A percentile compares a stretch with the other conserved stretches of the same genome.
These are phyloP conservation scores for Neofusicoccum kwambonambiense DNA, from an alignment of 2,329 filamentous ascomycete species.

Conservation along the genomic window DNA sequence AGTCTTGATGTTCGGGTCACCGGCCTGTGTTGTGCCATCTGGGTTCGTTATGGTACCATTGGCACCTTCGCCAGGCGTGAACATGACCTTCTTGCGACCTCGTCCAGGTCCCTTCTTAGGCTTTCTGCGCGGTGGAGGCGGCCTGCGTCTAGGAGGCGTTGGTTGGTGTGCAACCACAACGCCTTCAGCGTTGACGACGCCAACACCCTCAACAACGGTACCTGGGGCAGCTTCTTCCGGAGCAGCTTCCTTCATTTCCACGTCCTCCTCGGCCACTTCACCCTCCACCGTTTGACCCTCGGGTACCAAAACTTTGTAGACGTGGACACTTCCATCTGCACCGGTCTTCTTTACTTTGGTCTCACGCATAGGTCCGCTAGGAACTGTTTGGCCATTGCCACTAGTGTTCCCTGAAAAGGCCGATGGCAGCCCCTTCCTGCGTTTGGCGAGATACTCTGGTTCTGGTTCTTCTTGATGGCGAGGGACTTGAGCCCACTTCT, in stretches of 20 bases:
- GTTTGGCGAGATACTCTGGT: conserved; percentile 61
- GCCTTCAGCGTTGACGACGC: conserved; percentile 61
- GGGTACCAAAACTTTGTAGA: conserved; percentile 78
- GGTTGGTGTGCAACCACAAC: conserved; percentile 55
- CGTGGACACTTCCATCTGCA: conserved; percentile 72
- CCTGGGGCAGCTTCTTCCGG: conserved; percentile 47
- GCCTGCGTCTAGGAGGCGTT: conserved; percentile 60
- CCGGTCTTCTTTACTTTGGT: conserved; percentile 79
- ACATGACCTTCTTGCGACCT: conserved; percentile 72
- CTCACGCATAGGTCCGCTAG: conserved; percentile 59
- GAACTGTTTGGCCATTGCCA: background rate
- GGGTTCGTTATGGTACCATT: conserved; percentile 35
- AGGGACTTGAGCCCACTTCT: conserved; percentile 59
- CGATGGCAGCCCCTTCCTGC: conserved; percentile 58
- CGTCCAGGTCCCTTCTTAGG: conserved; percentile 71
- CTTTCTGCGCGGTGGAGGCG: conserved; percentile 78
- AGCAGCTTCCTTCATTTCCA: conserved; percentile 44
- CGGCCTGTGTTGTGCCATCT: conserved; percentile 26
- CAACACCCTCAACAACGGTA: conserved; percentile 59
- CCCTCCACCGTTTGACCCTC: conserved; percentile 79
- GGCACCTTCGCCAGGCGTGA: conserved; percentile 48
- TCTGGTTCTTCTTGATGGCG: conserved; percentile 59
- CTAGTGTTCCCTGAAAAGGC: conserved; percentile 24
- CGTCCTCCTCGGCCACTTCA: conserved; percentile 66
- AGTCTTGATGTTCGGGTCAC: conserved; percentile 32